phyloP scores from a whole-genome alignment of 148 eudicot genomes.

The Gaultheria prostrata region DNA sequence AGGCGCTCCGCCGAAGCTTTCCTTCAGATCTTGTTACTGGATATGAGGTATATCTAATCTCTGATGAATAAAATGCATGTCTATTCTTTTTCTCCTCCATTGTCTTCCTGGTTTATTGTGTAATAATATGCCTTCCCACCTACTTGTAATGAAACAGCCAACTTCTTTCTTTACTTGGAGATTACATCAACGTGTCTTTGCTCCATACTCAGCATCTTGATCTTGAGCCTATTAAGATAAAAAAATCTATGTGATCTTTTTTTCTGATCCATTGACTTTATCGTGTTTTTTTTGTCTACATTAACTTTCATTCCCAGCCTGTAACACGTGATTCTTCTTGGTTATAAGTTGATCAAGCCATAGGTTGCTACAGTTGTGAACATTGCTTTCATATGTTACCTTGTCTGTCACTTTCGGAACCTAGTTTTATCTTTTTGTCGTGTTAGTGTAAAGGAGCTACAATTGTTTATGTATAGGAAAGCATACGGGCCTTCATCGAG shows the following conservation, averaged over 20 bases:
- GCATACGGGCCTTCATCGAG: slow-evolving; percentile 55
- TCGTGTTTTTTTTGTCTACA: not conserved
- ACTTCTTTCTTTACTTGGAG: not conserved
- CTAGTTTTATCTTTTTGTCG: not conserved
- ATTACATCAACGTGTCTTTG: not conserved
- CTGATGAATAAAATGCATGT: not conserved
- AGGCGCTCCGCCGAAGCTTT: slow-evolving; percentile 85
- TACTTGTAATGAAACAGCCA: not conserved
- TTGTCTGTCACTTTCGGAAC: not conserved
- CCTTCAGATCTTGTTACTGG: slow-evolving; percentile 57
- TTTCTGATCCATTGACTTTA: not conserved
- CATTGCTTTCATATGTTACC: not conserved
- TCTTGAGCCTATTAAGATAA: not conserved
- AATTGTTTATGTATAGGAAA: slow-evolving; percentile 39
- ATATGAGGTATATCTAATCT: slow-evolving; percentile 60
- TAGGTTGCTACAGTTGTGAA: not conserved
- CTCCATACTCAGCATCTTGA: not conserved
- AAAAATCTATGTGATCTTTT: not conserved
- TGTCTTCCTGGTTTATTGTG: not conserved
- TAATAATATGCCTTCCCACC: not conserved
- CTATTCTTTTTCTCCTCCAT: not conserved
- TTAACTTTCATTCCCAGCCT: not conserved
- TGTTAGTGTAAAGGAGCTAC: not conserved
- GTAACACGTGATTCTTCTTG: not conserved
- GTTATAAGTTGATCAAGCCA: not conserved